phyloP scores from a whole-genome alignment of 2,329 filamentous ascomycete species.

The Fusarium sp. region DNA sequence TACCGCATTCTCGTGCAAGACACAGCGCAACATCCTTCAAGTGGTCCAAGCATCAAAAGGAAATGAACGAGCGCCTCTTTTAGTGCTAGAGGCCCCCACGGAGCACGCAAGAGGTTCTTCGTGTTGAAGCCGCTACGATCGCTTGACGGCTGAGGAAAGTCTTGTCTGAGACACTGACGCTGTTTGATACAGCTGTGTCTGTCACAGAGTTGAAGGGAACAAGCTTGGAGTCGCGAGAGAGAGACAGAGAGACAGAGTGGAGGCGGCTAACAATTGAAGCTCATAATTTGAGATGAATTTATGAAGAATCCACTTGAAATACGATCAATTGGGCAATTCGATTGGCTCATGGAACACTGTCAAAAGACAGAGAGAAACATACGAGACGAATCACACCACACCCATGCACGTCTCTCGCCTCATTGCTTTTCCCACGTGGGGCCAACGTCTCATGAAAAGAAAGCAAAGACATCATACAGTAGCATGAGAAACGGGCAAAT shows the following conservation, averaged over 20 bases:
- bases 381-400: conserved; percentile 7
- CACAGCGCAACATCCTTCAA: conserved; percentile 8
- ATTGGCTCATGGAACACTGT: not conserved
- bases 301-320: conserved; percentile 2
- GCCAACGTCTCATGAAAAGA: conserved; percentile 13
- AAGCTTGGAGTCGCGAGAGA: conserved; percentile 2
- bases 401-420: not conserved
- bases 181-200: conserved; percentile 14
- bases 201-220: conserved; percentile 15
- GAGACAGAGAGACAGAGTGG: conserved; percentile 8
- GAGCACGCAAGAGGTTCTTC: conserved; percentile 32
- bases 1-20: conserved; percentile 13
- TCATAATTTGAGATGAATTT: not conserved
- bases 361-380: not conserved
- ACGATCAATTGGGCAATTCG: conserved; percentile 9
- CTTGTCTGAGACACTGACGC: conserved; percentile 21
- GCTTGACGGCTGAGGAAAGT: not conserved
- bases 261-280: conserved; percentile 9
- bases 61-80: conserved; percentile 31
- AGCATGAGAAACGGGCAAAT: not conserved
- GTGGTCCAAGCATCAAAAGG: conserved; percentile 26
- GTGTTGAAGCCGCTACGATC: conserved; percentile 4
- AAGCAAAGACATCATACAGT: conserved; percentile 22
- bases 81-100: conserved; percentile 22
- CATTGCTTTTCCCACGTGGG: conserved; percentile 27